phyloP scores from a whole-genome alignment of 1,284 basidiomycete genomes.

The Malassezia restricta region DNA sequence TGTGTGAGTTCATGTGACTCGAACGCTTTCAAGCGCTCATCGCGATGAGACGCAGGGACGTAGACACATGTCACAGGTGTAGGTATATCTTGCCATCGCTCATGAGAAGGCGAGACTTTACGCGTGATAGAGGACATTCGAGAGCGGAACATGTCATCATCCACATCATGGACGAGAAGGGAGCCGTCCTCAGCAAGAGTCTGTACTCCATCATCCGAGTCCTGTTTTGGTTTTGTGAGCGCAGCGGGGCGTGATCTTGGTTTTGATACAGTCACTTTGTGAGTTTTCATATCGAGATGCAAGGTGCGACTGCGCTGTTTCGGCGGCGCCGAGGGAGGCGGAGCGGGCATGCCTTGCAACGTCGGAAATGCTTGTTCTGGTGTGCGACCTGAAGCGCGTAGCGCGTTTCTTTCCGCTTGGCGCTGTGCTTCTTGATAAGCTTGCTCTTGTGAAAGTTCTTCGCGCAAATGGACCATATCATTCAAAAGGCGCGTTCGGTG shows the following conservation, averaged over 20 bases:
- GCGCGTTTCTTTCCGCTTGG: background rate
- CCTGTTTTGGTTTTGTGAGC: background rate
- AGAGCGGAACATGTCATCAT: conserved; percentile 8
- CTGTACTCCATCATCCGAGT: background rate
- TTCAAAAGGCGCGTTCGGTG: background rate
- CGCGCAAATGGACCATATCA: conserved; percentile 4
- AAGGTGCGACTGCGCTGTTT: conserved; percentile 5
- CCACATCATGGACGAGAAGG: conserved; percentile 1
- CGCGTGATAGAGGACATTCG: background rate
- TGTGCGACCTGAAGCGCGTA: background rate
- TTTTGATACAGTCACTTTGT: conserved; percentile 14
- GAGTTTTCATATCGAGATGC: conserved; percentile 15
- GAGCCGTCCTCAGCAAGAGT: conserved; percentile 12
- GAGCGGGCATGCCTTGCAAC: background rate
- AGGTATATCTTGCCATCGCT: background rate
- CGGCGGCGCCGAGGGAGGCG: background rate
- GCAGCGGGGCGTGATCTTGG: background rate
- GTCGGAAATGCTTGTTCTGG: conserved; percentile 1
- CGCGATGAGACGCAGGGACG: background rate
- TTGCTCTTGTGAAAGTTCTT: conserved; percentile 8
- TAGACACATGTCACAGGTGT: background rate
- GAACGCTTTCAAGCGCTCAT: background rate
- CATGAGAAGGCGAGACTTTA: background rate
- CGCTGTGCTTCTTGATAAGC: background rate
- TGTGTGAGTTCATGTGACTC: background rate